phyloP scores from a whole-genome alignment of 2,329 filamentous ascomycete genomes.

The Verruconis gallopava region DNA sequence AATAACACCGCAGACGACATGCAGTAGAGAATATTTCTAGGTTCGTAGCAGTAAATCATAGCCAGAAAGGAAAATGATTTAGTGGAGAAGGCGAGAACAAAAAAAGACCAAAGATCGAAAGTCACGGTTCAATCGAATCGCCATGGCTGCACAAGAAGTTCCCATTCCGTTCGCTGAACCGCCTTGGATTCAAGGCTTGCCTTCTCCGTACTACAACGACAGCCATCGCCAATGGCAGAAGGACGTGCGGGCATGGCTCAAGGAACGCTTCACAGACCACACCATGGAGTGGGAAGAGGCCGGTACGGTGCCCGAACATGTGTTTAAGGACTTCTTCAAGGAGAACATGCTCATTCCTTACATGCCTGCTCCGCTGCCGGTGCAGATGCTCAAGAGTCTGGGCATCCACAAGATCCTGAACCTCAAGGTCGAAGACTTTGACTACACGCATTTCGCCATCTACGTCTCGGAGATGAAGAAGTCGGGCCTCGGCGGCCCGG shows the following conservation, averaged over 20 bases:
- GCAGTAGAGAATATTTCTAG: too few relatives aligned
- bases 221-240: slow-evolving; percentile 56
- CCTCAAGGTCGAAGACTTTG: slow-evolving; percentile 59
- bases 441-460: slow-evolving; percentile 44
- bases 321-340: slow-evolving; percentile 51
- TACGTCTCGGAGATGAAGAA: slow-evolving; percentile 39
- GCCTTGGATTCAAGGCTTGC: slow-evolving; percentile 55
- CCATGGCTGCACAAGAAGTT: background rate
- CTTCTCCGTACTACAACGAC: slow-evolving; percentile 57
- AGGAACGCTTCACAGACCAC: slow-evolving; percentile 47
- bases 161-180: slow-evolving; percentile 58
- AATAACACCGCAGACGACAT: too few relatives aligned
- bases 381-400: slow-evolving; percentile 51
- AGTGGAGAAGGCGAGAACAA: too few relatives aligned
- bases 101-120: too few relatives aligned
- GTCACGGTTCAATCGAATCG: too few relatives aligned
- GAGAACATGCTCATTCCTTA: slow-evolving; percentile 59
- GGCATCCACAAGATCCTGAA: slow-evolving; percentile 56
- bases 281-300: slow-evolving; percentile 58
- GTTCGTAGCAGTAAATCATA: too few relatives aligned
- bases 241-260: slow-evolving; percentile 52
- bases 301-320: slow-evolving; percentile 48
- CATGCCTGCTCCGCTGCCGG: slow-evolving; percentile 56
- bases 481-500: slow-evolving; percentile 50
- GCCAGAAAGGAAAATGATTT: too few relatives aligned